Evolutionary conservation across 1,284 basidiomycete genomes (phyloP).

Genomic region (Retiboletus flavoniger): DNA sequence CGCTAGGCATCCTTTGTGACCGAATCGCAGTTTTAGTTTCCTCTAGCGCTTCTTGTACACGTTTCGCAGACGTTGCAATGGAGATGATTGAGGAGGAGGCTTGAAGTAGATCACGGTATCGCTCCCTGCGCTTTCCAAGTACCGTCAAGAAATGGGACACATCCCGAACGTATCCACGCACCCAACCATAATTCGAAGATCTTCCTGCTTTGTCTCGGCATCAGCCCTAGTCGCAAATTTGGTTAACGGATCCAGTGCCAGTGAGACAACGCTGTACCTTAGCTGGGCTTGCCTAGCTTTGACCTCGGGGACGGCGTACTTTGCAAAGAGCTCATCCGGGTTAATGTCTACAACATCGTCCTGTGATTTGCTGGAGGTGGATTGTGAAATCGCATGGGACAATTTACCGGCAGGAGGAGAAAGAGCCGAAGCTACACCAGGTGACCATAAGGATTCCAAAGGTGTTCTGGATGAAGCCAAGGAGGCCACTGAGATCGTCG

Average conservation of each 20-base stretch:
- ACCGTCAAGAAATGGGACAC: constrained; percentile 32
- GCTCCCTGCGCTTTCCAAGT: constrained; percentile 74
- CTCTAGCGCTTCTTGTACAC: constrained; percentile 57
- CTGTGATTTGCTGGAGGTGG: constrained; percentile 19
- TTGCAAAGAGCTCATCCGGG: constrained; percentile 80
- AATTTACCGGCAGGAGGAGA: constrained; percentile 9
- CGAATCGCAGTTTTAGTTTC: constrained; percentile 57
- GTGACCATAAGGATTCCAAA: constrained; percentile 7
- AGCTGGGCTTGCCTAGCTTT: constrained; percentile 70
- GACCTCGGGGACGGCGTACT: constrained; percentile 73
- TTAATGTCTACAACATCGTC: constrained; percentile 42
- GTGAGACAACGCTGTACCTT: constrained; percentile 44
- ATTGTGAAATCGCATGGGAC: constrained; percentile 20
- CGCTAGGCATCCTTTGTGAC: constrained; percentile 44
- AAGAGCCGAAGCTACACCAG: constrained; percentile 2
- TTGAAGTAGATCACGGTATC: constrained; percentile 90
- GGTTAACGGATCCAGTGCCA: not conserved
- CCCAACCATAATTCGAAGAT: constrained; percentile 94
- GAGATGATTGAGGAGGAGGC: constrained; percentile 86
- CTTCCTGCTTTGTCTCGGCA: constrained; percentile 88
- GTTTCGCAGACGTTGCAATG: constrained; percentile 64
- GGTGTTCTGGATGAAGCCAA: constrained; percentile 21
- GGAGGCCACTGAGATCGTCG: constrained; percentile 26
- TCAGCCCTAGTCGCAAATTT: constrained; percentile 54
- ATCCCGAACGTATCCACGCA: constrained; percentile 46